A percentile compares a stretch with the other conserved stretches of the same genome.
phyloP scores from a whole-genome alignment of 1,284 basidiomycete species.

The Laetiporus sulphureus region DNA sequence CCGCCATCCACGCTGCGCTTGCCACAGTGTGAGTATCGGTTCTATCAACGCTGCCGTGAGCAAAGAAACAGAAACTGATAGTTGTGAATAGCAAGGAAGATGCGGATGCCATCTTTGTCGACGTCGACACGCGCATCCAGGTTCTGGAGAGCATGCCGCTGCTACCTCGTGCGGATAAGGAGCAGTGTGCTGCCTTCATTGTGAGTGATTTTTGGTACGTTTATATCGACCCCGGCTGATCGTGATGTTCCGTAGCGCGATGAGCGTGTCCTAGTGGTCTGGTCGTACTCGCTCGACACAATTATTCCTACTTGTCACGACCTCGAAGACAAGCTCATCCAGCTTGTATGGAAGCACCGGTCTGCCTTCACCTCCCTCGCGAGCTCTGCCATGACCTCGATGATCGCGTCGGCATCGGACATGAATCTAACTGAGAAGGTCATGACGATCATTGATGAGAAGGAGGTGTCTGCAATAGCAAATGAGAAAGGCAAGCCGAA shows the following conservation, averaged over 20 bases:
- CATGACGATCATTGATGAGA: constrained; percentile 15
- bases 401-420: constrained; percentile 42
- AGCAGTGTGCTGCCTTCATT: constrained; percentile 82
- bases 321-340: constrained; percentile 75
- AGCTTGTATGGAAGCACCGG: constrained; percentile 72
- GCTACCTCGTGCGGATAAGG: constrained; percentile 68
- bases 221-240: too few relatives aligned
- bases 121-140: constrained; percentile 55
- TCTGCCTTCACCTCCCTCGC: constrained; percentile 29
- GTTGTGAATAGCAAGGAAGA: constrained; percentile 50
- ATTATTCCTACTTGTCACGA: constrained; percentile 60
- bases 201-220: constrained; percentile 42
- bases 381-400: constrained; percentile 30
- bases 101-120: constrained; percentile 48
- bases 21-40: constrained; percentile 61
- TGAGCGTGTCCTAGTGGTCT: constrained; percentile 68
- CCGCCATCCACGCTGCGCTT: constrained; percentile 76
- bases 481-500: constrained; percentile 28
- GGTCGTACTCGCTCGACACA: constrained; percentile 69
- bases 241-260: too few relatives aligned
- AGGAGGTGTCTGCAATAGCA: constrained; percentile 21
- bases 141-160: constrained; percentile 56
- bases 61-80: too few relatives aligned
- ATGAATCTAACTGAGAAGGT: constrained; percentile 43
- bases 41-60: too few relatives aligned